These are phyloP conservation scores for Mycena floridula DNA, from an alignment of 768 basidiomycete genomes.

Conservation along the genomic window DNA sequence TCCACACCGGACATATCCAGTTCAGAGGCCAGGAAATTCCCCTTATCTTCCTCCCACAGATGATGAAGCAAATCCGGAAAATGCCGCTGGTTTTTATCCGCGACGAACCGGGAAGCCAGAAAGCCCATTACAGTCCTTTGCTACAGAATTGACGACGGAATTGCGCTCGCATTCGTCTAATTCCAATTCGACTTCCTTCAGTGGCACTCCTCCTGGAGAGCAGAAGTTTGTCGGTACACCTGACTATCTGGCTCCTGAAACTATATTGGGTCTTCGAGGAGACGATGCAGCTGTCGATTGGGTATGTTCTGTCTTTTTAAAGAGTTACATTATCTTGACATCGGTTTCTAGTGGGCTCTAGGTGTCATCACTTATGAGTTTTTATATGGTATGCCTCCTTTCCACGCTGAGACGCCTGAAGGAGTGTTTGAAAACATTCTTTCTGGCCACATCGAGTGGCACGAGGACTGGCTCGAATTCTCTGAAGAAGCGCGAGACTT, in stretches of 20 bases:
- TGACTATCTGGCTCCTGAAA: constrained; percentile 95
- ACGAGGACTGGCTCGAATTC: constrained; percentile 87
- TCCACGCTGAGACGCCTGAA: constrained; percentile 95
- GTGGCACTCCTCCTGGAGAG: constrained; percentile 70
- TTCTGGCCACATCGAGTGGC: constrained; percentile 91
- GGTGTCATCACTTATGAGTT: constrained; percentile 99
- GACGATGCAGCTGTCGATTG: constrained; percentile 97
- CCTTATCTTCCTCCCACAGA: constrained; percentile 69
- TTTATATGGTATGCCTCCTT: constrained; percentile 92
- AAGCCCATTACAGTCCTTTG: constrained; percentile 83
- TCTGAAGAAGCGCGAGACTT: constrained; percentile 86
- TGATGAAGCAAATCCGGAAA: constrained; percentile 83
- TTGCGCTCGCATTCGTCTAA: constrained; percentile 72
- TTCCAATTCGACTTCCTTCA: constrained; percentile 23
- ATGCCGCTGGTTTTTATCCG: constrained; percentile 64
- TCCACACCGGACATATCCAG: constrained; percentile 55
- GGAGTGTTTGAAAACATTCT: constrained; percentile 98
- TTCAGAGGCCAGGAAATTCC: constrained; percentile 54
- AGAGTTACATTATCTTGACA: constrained; percentile 4
- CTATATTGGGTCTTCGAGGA: constrained; percentile 89
- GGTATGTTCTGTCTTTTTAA: constrained; percentile 45
- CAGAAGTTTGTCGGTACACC: constrained; percentile 97
- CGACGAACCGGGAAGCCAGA: constrained; percentile 49
- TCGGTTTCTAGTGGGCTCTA: constrained; percentile 79
- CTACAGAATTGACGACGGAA: constrained; percentile 78